Evolutionary conservation across 75 land plant genomes (phyloP).

Genomic region (Pinus tabuliformis): DNA sequence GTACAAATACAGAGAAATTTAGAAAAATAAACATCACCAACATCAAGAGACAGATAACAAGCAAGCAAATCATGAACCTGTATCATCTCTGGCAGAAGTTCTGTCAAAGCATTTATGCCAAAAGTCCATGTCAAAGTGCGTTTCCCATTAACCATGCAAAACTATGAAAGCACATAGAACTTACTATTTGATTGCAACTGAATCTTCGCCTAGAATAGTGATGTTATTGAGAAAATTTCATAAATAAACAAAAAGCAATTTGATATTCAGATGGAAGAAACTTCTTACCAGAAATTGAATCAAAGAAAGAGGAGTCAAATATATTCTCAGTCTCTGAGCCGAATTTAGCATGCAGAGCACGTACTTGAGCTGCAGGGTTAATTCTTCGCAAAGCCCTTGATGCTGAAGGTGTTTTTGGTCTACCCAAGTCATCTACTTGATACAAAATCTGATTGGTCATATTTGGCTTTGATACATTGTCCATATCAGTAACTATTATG

Average conservation of each 20-base stretch:
- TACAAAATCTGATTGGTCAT: slow-evolving; percentile 37
- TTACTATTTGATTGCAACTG: no score
- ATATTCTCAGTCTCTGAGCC: slow-evolving; percentile 37
- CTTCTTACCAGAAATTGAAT: slow-evolving; percentile 35
- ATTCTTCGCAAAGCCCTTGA: slow-evolving; percentile 51
- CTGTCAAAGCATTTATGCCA: not conserved
- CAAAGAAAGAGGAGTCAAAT: slow-evolving; percentile 52
- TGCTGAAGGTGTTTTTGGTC: slow-evolving; percentile 40
- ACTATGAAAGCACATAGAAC: no score
- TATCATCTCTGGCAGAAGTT: not conserved
- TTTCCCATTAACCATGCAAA: not conserved
- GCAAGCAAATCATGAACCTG: not conserved
- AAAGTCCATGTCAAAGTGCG: not conserved
- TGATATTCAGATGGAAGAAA: not conserved
- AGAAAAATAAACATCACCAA: not conserved
- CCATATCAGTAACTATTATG: slow-evolving; percentile 57
- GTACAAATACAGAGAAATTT: no score
- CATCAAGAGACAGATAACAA: not conserved
- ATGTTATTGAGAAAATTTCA: not conserved
- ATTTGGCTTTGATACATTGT: slow-evolving; percentile 44
- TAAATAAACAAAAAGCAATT: not conserved
- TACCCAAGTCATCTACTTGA: slow-evolving; percentile 42
- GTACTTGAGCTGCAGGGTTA: slow-evolving; percentile 52
- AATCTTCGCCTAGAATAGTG: no score
- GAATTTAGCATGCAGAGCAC: slow-evolving; percentile 46